Evolutionary conservation across 257 asterid species (phyloP), one percentile per base, ranked within the genome.

Genomic region (Fraxinus americana): DNA sequence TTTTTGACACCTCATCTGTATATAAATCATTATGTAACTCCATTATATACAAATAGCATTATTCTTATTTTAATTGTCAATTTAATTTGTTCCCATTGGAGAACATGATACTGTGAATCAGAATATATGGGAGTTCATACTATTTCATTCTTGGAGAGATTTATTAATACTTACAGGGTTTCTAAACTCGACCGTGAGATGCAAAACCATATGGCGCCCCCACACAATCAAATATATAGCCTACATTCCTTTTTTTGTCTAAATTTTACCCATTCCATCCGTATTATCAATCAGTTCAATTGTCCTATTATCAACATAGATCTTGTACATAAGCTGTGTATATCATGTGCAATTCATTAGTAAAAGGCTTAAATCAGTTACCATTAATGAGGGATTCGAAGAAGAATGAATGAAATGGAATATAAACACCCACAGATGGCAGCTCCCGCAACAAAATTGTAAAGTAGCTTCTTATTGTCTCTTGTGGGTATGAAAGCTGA

Each of bases 401-500:
- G 88, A 82, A 95, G 90, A 87, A 95, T 71, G 86, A 87, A 84
- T 0, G 99, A 82, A 71, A 84, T 77, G 79, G 76, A 79, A 81
- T 95, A 95, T 85, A 95, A 71, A 82, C 88, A 87, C 41, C 72
- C 74, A 29, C 90, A 85, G 81, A 93, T 87, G 34, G 80, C 81
- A 30, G 66, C 87, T 57, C 90, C 98, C 34, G 97, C 92, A 70
- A 85, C 59, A 76, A 90, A 82, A 85, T 95, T 95, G 86, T 89
- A 77, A 70, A 89, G 71, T 66, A 95, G 87, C 81, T 78, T 90
- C 84, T 83, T 86, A 72, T 89, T 86, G 69, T 95, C 97, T 86
- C 89, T 88, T 39, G 94, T 86, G 81, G 97, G 99, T 80, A 95
- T 30, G 80, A 95, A 95, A 66, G 92, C 93, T 1, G 88, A 80